These are phyloP conservation scores for Epithele typhae DNA, from an alignment of 768 basidiomycete species.

Conservation along the genomic window DNA sequence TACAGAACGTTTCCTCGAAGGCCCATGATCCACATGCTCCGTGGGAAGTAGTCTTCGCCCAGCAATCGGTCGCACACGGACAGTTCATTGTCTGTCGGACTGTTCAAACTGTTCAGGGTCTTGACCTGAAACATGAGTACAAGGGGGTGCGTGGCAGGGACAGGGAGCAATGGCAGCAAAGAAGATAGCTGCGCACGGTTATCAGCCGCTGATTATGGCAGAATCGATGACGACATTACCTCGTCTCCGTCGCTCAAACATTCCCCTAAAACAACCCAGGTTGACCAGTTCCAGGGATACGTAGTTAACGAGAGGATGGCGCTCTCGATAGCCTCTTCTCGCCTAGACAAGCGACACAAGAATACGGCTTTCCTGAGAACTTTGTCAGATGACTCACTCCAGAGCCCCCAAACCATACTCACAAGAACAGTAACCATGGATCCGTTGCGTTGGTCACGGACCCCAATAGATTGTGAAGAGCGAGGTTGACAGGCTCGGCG, in stretches of 20 bases:
- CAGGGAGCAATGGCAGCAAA: slow-evolving; percentile 40
- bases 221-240: slow-evolving; percentile 37
- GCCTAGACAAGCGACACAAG: slow-evolving; percentile 69
- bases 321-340: slow-evolving; percentile 84
- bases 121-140: slow-evolving; percentile 80
- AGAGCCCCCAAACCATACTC: slow-evolving; percentile 18
- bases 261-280: slow-evolving; percentile 80
- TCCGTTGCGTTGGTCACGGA: slow-evolving; percentile 57
- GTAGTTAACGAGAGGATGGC: slow-evolving; percentile 69
- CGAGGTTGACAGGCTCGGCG: slow-evolving; percentile 58
- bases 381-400: not conserved
- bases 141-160: slow-evolving; percentile 49
- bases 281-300: slow-evolving; percentile 93
- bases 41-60: slow-evolving; percentile 66
- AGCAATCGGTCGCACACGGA: slow-evolving; percentile 77
- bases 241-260: slow-evolving; percentile 84
- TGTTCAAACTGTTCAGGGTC: slow-evolving; percentile 85
- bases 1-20: slow-evolving; percentile 84
- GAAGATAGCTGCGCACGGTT: slow-evolving; percentile 38
- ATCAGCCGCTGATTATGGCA: not conserved
- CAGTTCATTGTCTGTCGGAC: slow-evolving; percentile 83
- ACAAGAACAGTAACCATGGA: slow-evolving; percentile 86
- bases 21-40: slow-evolving; percentile 82
- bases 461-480: slow-evolving; percentile 54
- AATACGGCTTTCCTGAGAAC: slow-evolving; percentile 74